These are phyloP conservation scores for Erigeron canadensis DNA, from an alignment of 129 eudicot species.

Conservation along the genomic window DNA sequence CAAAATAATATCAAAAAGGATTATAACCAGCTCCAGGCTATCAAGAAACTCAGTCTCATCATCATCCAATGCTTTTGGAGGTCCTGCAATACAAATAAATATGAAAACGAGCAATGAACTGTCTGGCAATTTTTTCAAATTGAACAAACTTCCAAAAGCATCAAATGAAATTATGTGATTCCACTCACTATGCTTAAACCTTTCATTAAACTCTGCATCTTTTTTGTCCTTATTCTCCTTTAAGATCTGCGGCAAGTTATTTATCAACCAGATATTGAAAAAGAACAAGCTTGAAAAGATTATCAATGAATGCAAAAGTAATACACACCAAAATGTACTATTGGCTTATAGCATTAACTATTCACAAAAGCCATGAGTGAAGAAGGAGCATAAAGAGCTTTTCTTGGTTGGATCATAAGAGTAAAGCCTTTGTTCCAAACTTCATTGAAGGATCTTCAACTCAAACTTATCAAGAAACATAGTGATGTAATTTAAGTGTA, in stretches of 20 bases:
- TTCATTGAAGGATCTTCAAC: neutral
- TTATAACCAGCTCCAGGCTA: conserved; percentile 62
- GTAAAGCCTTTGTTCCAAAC: conserved; percentile 1
- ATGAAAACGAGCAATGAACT: conserved; percentile 9
- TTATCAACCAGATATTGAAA: neutral
- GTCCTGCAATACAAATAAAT: conserved; percentile 55
- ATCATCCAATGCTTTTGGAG: conserved; percentile 99
- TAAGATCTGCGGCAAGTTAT: conserved; percentile 51
- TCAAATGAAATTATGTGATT: conserved; percentile 14
- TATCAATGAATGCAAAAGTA: neutral
- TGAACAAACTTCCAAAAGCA: conserved; percentile 4
- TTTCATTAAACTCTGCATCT: conserved; percentile 97
- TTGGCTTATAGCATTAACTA: neutral
- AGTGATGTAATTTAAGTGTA: neutral
- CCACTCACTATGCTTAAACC: conserved; percentile 81
- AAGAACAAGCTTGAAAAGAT: conserved; percentile 4
- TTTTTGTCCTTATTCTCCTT: conserved; percentile 92
- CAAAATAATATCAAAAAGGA: conserved; percentile 18
- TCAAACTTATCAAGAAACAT: conserved; percentile 5
- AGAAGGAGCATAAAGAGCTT: conserved; percentile 1
- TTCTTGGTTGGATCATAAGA: neutral
- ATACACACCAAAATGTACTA: conserved; percentile 5
- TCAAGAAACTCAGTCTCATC: conserved; percentile 97
- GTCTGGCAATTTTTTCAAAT: conserved; percentile 8
- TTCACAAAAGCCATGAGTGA: conserved; percentile 6